Conservation (phyloP, 306 rosid species). For the Rosa persica region DNA sequence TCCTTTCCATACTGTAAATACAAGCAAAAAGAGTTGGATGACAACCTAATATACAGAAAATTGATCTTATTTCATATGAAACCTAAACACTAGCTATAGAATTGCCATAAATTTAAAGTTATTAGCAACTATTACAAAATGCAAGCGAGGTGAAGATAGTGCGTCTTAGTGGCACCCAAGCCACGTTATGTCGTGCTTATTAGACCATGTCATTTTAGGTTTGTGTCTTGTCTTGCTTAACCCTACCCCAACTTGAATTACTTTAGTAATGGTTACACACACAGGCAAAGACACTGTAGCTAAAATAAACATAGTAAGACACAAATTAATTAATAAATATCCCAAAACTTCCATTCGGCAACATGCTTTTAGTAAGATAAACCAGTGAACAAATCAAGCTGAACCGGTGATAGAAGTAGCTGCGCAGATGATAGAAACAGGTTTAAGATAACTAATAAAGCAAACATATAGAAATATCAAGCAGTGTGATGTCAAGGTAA, state of each 20-base stretch:
- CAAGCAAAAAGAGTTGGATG: slow-evolving; percentile 14
- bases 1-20: slow-evolving; percentile 84
- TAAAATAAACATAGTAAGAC: neutral
- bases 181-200: neutral
- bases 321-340: neutral
- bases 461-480: neutral
- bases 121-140: neutral
- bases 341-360: neutral
- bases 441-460: neutral
- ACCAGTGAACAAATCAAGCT: neutral
- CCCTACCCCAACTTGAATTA: neutral
- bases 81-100: neutral
- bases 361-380: too few relatives aligned
- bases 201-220: neutral
- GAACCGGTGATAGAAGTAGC: neutral
- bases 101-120: neutral
- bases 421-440: neutral
- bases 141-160: neutral
- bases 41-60: neutral
- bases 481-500: neutral
- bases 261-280: neutral
- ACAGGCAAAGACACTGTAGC: neutral
- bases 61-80: neutral
- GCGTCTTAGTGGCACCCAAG: neutral
- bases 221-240: neutral